Evolutionary conservation across 768 basidiomycete species (phyloP).

Genomic region (Tulasnella calospora): DNA sequence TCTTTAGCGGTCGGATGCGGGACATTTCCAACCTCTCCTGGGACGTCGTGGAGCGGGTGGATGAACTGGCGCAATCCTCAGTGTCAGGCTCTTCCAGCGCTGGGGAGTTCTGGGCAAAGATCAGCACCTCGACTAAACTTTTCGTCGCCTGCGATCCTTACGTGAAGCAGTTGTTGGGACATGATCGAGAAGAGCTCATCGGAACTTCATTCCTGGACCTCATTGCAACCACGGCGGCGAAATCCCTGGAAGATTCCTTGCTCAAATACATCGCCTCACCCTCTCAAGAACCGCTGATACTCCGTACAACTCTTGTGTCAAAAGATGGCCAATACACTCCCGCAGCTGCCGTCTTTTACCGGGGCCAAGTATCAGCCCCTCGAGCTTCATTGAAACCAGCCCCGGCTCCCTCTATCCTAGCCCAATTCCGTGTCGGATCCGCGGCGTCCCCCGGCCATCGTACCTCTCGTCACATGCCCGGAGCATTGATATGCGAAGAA

Average conservation of each 20-base stretch:
- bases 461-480: neutral
- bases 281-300: neutral
- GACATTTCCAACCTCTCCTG: constrained; percentile 61
- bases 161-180: constrained; percentile 35
- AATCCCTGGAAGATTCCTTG: constrained; percentile 13
- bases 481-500: constrained; percentile 41
- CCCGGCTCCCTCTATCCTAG: neutral
- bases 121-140: constrained; percentile 38
- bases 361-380: neutral
- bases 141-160: constrained; percentile 38
- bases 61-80: constrained; percentile 39
- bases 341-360: constrained; percentile 12
- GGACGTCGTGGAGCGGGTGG: constrained; percentile 51
- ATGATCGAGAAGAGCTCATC: constrained; percentile 35
- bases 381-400: neutral
- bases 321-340: neutral
- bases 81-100: constrained; percentile 10
- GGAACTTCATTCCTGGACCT: constrained; percentile 32
- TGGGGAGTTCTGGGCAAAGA: constrained; percentile 42
- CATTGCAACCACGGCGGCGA: neutral
- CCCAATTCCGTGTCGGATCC: constrained; percentile 10
- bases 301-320: neutral
- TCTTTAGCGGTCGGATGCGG: constrained; percentile 75
- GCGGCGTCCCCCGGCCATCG: neutral
- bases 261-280: constrained; percentile 15